Evolutionary conservation across 2,329 filamentous ascomycete species (phyloP), one percentile per base, ranked within the genome.

Genomic region (Pleurostoma richardsiae): DNA sequence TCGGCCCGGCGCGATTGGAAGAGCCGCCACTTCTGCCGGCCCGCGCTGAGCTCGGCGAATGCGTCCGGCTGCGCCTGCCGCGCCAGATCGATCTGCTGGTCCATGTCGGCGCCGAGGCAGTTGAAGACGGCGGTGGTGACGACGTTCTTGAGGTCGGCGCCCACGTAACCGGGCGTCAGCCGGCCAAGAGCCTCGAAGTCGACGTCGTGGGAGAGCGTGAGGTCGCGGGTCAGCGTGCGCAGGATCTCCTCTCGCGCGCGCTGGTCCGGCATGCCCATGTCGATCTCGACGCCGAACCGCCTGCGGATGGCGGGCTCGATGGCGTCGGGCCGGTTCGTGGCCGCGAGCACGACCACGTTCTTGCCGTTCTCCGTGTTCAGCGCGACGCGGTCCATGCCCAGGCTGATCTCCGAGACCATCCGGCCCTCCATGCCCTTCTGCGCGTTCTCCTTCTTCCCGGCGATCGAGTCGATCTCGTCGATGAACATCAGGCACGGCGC

Each of bases 401-500:
- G 85, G 47, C 89, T 72, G 53, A 97, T 82, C 59, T 95, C 88
- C 1, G 83, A 81, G 10, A 95, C 85, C 52, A 95, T 94, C 45
- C 90, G 76, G 60, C 90, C 88, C 62, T 96, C 90, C 82, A 95
- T 92, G 54, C 96, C 90, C 58, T 86, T 85, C 58, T 94, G 87
- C 1, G 86, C 83, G 46, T 82, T 88, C 52, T 95, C 89, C 47
- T 87, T 77, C 63, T 95, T 95, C 0, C 88, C 88, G 43, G 90
- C 88, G 57, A 97, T 94, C 4, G 86, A 85, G 64, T 99, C 91
- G 44, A 97, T 88, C 56, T 96, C 86, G 55, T 96, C 90, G 48
- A 97, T 87, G 59, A 96, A 95, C 4, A 99, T 77, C 4, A 99
- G 74, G 58, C 90, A 95, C 0, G 94, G 94, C 0, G 92, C 91